Base-by-base conservation (phyloP, 257 asterid genomes). In the Lithospermum erythrorhizon region DNA sequence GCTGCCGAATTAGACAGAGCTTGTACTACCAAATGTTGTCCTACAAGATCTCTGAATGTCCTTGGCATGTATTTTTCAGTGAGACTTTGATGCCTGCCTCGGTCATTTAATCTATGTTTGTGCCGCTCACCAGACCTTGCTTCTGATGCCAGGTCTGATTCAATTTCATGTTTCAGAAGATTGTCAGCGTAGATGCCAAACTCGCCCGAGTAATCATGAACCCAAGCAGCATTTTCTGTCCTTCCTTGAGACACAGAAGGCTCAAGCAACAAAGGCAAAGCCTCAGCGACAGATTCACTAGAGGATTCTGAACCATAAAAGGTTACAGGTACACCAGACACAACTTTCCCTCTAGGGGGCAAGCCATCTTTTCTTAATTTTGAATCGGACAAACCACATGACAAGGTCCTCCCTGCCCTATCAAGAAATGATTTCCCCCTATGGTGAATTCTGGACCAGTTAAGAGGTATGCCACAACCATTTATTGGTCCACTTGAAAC, bases 401-500 rank as follows among this genome's bases (percentile, higher is more conserved):
- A 86, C 52, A 91, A 80, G 78, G 95, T 86, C 65, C 87, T 78
- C 35, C 97, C 98, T 7, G 98, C 98, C 76, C 76, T 68, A 76
- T 91, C 98, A 53, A 93, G 84, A 71, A 89, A 72, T 10, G 97
- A 81, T 75, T 83, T 93, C 24, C 98, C 97, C 59, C 97, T 71
- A 68, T 84, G 65, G 63, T 93, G 98, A 74, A 93, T 89, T 64
- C 86, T 81, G 6, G 97, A 86, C 97, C 98, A 93, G 65, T 89
- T 89, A 85, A 83, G 88, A 45, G 96, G 97, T 72, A 86, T 82
- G n/a, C 98, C 96, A 61, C 98, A 93, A 10, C 95, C 95, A 65
- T 89, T 84, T 65, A 76, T 73, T 2, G 83, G 89, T 70, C 63
- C 83, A 69, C 79, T 76, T 3, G 61, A 69, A 19, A 75, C 68